Evolutionary conservation across 129 eudicot genomes (phyloP), one percentile per base, ranked within the genome.

Genomic region (Mikania micrantha): DNA sequence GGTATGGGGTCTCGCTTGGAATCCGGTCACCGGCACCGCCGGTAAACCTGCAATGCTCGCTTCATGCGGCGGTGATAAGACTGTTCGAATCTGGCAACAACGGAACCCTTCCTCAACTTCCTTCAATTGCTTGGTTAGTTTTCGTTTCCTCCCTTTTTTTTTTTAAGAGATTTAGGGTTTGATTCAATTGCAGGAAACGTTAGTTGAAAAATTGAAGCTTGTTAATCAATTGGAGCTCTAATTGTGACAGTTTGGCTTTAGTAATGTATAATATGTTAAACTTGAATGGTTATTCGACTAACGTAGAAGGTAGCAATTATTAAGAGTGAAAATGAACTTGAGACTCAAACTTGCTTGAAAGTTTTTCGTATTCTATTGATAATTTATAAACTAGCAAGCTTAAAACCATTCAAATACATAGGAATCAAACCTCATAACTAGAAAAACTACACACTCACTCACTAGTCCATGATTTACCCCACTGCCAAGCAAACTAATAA

Each of bases 1-100:
- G 71, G 98, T 93, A 17, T 93, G 96, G 99, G 79, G 96, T 53
- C 79, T 93, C 31, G 87, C 96, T 13, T 93, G 99, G 99, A 89
- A 88, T 62, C 96, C 95, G 21, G 71, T 79, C 17, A 80, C 90
- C 74, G 90, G 91, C 25, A 48, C 69, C 64, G 70, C 52, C 35
- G 95, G 90, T 64, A 34, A 52, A 5, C 91, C 99, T 3, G 89
- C 95, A 7, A 64, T 87, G 4, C 85, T 93, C 11, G 93, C 96
- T 29, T 89, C 99, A 45, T 93, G 96, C 31, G 86, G 99, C 58
- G 96, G 96, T 5, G 99, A 93, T 49, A 89, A 93, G 67, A 78
- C 95, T 49, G 80, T 89, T 31, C 86, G 92, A 21, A 86, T 93
- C 74, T 93, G 99, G 99, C 83, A 84, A 42, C 92, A 86, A 41